These are phyloP conservation scores for Ogataea pini DNA, from an alignment of 805 yeast genomes.

Conservation along the genomic window DNA sequence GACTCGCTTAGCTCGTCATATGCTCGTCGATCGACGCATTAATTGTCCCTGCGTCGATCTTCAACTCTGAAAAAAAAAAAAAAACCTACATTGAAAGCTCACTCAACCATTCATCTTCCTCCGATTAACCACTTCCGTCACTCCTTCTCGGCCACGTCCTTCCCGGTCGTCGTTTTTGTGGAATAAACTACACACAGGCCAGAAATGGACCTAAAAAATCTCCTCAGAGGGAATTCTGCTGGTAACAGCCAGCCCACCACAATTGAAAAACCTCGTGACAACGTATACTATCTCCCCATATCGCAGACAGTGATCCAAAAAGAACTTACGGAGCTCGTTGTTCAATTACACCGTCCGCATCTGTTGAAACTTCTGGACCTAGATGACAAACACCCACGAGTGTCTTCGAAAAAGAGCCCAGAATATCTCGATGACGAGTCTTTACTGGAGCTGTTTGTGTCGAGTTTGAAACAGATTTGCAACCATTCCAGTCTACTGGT, in stretches of 20 bases:
- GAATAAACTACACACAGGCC: too few relatives aligned
- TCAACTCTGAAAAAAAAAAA: neutral
- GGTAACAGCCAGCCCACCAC: neutral
- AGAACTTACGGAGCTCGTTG: slow-evolving; percentile 44
- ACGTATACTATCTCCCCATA: slow-evolving; percentile 40
- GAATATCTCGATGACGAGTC: slow-evolving; percentile 31
- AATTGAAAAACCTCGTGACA: slow-evolving; percentile 16
- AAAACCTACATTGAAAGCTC: too few relatives aligned
- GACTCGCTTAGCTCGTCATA: neutral
- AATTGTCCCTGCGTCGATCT: neutral
- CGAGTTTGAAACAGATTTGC: slow-evolving; percentile 49
- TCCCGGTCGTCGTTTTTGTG: too few relatives aligned
- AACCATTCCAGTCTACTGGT: slow-evolving; percentile 73
- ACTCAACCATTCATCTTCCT: too few relatives aligned
- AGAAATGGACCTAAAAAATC: slow-evolving; percentile 9
- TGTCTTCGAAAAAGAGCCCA: neutral
- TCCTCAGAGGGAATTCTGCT: slow-evolving; percentile 2
- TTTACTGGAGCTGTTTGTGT: slow-evolving; percentile 43
- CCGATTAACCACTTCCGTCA: too few relatives aligned
- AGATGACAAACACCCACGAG: neutral
- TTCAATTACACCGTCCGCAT: slow-evolving; percentile 42
- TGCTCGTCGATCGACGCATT: slow-evolving; percentile 1
- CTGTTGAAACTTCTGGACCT: slow-evolving; percentile 16
- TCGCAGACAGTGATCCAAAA: slow-evolving; percentile 46
- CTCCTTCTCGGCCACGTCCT: too few relatives aligned